These are phyloP conservation scores for Monosporascus sp. DNA, from an alignment of 2,329 filamentous ascomycete species.

Conservation along the genomic window DNA sequence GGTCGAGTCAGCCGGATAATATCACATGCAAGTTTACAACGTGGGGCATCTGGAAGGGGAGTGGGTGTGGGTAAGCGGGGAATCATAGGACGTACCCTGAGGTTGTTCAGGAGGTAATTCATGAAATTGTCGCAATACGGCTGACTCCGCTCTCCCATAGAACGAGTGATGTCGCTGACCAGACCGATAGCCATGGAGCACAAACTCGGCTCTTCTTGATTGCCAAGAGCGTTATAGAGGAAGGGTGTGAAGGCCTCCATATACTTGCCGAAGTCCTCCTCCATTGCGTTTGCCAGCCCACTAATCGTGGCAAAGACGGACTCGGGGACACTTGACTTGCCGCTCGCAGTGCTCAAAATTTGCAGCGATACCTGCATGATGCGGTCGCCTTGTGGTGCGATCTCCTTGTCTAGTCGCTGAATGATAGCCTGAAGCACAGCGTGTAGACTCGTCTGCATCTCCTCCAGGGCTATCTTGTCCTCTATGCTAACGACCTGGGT, in stretches of 20 bases:
- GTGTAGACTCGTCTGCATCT: slow-evolving; percentile 94
- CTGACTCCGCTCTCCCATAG: slow-evolving; percentile 82
- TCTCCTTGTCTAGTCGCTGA: slow-evolving; percentile 83
- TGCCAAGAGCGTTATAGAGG: slow-evolving; percentile 88
- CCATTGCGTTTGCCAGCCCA: slow-evolving; percentile 83
- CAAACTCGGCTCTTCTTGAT: slow-evolving; percentile 89
- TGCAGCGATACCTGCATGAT: slow-evolving; percentile 89
- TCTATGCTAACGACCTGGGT: slow-evolving; percentile 93
- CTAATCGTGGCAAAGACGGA: slow-evolving; percentile 89
- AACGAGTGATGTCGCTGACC: slow-evolving; percentile 92
- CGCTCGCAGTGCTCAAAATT: slow-evolving; percentile 69
- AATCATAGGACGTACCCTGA: slow-evolving; percentile 55
- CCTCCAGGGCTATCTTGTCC: slow-evolving; percentile 90
- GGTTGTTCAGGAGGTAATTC: slow-evolving; percentile 92
- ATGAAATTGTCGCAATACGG: slow-evolving; percentile 97
- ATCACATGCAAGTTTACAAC: too few species aligned
- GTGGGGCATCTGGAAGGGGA: background rate
- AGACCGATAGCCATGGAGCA: slow-evolving; percentile 97
- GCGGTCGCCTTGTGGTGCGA: slow-evolving; percentile 81
- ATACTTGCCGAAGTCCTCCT: slow-evolving; percentile 92
- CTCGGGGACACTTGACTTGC: slow-evolving; percentile 92
- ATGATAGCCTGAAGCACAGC: slow-evolving; percentile 91
- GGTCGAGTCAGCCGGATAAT: too few species aligned
- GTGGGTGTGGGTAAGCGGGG: slow-evolving; percentile 1
- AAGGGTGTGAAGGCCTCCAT: slow-evolving; percentile 94